Evolutionary conservation across 495 filamentous ascomycete species (phyloP), one percentile per base, ranked within the genome.

Genomic region (Terfezia boudieri): DNA sequence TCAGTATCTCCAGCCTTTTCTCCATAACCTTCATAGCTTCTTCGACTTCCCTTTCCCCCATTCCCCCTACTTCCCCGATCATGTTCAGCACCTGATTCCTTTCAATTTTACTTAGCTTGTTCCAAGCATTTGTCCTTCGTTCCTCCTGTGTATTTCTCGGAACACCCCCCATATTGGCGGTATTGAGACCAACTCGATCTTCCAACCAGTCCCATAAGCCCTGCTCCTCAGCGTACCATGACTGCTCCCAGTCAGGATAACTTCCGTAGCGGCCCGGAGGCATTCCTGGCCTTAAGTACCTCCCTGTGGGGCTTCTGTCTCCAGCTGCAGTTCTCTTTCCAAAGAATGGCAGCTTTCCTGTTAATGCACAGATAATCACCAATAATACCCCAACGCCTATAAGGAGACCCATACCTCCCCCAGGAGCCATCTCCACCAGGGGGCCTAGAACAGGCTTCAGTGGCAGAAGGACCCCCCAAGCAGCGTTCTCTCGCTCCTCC

Each of bases 191-290:
- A 1, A 84, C 78, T 11, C 90, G 72, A 55, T 95, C 83, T 60
- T 99, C 90, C 10, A 99, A 70, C 90, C 90, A 99, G 52, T 83
- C 79, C 92, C 92, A 99, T 9, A 98, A 70, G 54, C 88, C 85
- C 59, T 77, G 84, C 64, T 98, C 90, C 62, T 96, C 90, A 16
- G 76, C 70, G 16, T 78, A 74, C 90, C 90, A 98, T 60, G 94
- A 81, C 68, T 94, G 82, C 57, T 96, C 89, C 65, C 95, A 98
- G 7, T 89, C 23, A 79, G 80, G 16, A 84, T 64, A 7, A 85
- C 75, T 56, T 88, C 78, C 8, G 86, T 76, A 41, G 52, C 53
- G 8, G 55, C 59, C 26, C 41, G 38, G 16, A 52, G 49, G 56
- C 8, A 37, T 36, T 58, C 58, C 56, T 63, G 57, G 16, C 63